A percentile compares a stretch with the other conserved stretches of the same genome.
These are phyloP conservation scores for Nicotiana benthamiana DNA, from an alignment of 257 asterid genomes.

Conservation along the genomic window DNA sequence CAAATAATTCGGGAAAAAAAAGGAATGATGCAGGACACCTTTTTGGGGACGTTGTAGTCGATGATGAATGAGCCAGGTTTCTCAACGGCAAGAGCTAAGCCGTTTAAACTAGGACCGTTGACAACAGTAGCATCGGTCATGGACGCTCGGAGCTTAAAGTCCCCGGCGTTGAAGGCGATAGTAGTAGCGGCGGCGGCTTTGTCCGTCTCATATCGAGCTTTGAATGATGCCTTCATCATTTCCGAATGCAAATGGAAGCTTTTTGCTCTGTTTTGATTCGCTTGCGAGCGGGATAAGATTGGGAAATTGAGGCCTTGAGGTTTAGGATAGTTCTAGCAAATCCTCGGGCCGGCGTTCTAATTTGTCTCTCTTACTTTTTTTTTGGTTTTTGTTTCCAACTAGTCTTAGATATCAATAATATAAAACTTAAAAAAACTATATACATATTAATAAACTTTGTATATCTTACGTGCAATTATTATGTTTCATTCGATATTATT, in stretches of 20 bases:
- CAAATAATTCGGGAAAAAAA: background rate
- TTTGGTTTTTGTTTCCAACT: too few species aligned
- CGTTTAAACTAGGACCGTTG: slow-evolving; percentile 81
- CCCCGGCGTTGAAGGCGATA: slow-evolving; percentile 77
- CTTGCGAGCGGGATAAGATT: slow-evolving; percentile 21
- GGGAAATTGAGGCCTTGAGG: background rate
- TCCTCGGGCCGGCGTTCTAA: background rate
- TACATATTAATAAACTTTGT: too few species aligned
- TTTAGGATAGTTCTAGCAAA: background rate
- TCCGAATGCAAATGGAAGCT: background rate
- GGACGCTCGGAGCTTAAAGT: slow-evolving; percentile 77
- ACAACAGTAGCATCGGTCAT: slow-evolving; percentile 83
- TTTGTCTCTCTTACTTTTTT: background rate
- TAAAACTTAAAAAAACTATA: too few species aligned
- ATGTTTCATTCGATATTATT: too few species aligned
- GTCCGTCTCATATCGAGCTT: slow-evolving; percentile 67
- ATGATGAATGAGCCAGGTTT: slow-evolving; percentile 84
- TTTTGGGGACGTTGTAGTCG: slow-evolving; percentile 83
- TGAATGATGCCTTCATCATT: slow-evolving; percentile 70
- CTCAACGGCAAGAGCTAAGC: slow-evolving; percentile 66
- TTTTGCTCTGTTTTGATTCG: background rate
- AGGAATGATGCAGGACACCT: slow-evolving; percentile 22
- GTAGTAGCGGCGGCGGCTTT: slow-evolving; percentile 64
- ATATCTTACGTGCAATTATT: too few species aligned
- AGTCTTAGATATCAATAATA: too few species aligned